Conservation (phyloP, 768 basidiomycete genomes). For the Boletus rubroflammeus region DNA sequence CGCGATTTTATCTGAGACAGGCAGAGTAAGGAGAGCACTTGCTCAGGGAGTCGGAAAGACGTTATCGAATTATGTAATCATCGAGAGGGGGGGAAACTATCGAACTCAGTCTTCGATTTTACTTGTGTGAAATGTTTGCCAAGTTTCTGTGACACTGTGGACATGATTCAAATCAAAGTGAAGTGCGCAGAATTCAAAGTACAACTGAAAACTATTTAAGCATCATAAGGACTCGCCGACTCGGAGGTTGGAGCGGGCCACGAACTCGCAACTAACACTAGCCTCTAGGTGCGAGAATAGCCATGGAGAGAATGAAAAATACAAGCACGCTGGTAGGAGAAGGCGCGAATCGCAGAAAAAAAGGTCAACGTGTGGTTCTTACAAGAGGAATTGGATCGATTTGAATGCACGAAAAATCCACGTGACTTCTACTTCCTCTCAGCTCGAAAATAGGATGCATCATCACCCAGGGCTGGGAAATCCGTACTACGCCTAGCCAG, state of each 20-base stretch:
- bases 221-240: too few relatives aligned
- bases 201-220: neutral
- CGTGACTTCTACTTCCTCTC: neutral
- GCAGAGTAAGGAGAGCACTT: neutral
- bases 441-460: constrained; percentile 1
- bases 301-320: neutral
- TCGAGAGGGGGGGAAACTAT: too few relatives aligned
- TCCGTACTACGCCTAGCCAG: neutral
- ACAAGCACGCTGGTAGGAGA: neutral
- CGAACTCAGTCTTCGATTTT: neutral
- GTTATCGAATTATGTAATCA: too few relatives aligned
- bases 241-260: neutral
- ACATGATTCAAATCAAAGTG: too few relatives aligned
- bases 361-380: too few relatives aligned
- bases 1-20: neutral
- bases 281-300: neutral
- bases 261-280: neutral
- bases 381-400: too few relatives aligned
- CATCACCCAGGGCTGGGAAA: too few relatives aligned
- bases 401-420: too few relatives aligned
- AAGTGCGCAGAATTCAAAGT: too few relatives aligned
- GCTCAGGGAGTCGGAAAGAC: too few relatives aligned
- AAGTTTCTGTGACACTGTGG: neutral
- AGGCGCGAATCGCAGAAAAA: too few relatives aligned
- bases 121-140: neutral